Evolutionary conservation across 495 filamentous ascomycete species (phyloP).

Genomic region (Neurospora sp.): DNA sequence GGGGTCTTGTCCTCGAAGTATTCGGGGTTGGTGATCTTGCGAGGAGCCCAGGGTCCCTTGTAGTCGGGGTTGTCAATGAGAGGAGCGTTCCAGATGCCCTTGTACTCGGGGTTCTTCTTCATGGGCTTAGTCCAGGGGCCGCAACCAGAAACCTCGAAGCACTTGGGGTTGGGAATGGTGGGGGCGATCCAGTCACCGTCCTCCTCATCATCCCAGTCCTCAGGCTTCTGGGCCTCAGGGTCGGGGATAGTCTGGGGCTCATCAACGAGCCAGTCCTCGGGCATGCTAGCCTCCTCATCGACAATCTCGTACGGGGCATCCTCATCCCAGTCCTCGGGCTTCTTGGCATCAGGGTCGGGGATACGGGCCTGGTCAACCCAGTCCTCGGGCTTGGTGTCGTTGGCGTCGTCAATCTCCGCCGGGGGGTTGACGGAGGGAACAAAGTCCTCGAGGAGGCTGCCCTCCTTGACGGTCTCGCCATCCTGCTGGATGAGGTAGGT

Average conservation of each 20-base stretch:
- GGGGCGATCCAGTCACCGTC: slow-evolving; percentile 97
- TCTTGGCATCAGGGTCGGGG: slow-evolving; percentile 82
- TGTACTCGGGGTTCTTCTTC: slow-evolving; percentile 95
- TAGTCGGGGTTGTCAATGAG: slow-evolving; percentile 97
- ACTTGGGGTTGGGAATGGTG: slow-evolving; percentile 93
- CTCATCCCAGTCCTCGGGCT: slow-evolving; percentile 99
- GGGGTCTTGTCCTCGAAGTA: slow-evolving; percentile 98
- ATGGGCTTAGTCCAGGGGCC: slow-evolving; percentile 85
- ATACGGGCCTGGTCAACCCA: slow-evolving; percentile 95
- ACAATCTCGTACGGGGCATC: slow-evolving; percentile 92
- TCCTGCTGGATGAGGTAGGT: slow-evolving; percentile 86
- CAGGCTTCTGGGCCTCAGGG: slow-evolving; percentile 96
- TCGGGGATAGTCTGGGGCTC: slow-evolving; percentile 81
- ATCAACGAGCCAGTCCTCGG: slow-evolving; percentile 92
- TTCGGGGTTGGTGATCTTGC: slow-evolving; percentile 93
- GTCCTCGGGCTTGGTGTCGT: slow-evolving; percentile 88
- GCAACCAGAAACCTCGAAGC: slow-evolving; percentile 85
- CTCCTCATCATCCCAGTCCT: slow-evolving; percentile 99
- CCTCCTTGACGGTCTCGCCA: slow-evolving; percentile 73
- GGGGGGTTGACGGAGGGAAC: slow-evolving; percentile 84
- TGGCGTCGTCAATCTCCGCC: slow-evolving; percentile 92
- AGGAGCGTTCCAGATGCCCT: slow-evolving; percentile 96
- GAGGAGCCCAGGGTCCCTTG: slow-evolving; percentile 91
- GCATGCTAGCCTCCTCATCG: slow-evolving; percentile 84
- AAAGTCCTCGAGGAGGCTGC: slow-evolving; percentile 93